Percentiles rank a stretch among this genome's conserved stretches.
Evolutionary conservation across 768 basidiomycete species (phyloP).

Genomic region (Collybiopsis confluens): DNA sequence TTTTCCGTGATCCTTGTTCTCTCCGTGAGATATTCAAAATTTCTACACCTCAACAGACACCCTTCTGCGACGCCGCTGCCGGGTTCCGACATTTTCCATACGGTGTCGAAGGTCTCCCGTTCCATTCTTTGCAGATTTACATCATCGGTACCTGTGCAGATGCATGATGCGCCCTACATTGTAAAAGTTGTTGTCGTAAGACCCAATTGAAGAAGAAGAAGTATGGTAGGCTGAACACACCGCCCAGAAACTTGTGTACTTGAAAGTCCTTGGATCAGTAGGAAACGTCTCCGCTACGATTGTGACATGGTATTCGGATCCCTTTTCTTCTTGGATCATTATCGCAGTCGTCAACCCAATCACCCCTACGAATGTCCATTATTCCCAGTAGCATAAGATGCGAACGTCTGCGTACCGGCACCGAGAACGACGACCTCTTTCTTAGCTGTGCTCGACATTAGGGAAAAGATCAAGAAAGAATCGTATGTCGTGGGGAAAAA

Average conservation of each 20-base stretch:
- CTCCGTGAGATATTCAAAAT: conserved; percentile 56
- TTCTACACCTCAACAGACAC: conserved; percentile 59
- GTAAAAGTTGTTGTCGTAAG: background rate
- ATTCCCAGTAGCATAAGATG: too few species aligned
- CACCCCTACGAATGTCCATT: conserved; percentile 45
- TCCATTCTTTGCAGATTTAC: conserved; percentile 59
- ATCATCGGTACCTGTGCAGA: conserved; percentile 52
- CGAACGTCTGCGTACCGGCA: conserved; percentile 3
- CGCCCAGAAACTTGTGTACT: conserved; percentile 81
- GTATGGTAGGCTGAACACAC: conserved; percentile 28
- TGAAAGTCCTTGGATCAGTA: conserved; percentile 66
- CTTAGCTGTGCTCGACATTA: too few species aligned
- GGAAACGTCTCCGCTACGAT: conserved; percentile 72
- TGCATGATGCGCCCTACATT: conserved; percentile 74
- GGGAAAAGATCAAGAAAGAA: too few species aligned
- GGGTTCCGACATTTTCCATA: conserved; percentile 71
- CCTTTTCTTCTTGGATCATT: conserved; percentile 52
- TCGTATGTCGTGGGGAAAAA: too few species aligned
- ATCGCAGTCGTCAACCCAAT: conserved; percentile 53
- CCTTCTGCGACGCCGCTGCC: conserved; percentile 45
- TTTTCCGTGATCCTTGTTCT: conserved; percentile 32
- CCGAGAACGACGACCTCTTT: conserved; percentile 5
- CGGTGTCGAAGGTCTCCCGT: conserved; percentile 64
- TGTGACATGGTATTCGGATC: conserved; percentile 56
- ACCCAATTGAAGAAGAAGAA: background rate